A percentile compares a stretch with the other conserved stretches of the same genome.
Evolutionary conservation across 2,329 filamentous ascomycete species (phyloP).

Genomic region (Aspergillus puulaauensis): DNA sequence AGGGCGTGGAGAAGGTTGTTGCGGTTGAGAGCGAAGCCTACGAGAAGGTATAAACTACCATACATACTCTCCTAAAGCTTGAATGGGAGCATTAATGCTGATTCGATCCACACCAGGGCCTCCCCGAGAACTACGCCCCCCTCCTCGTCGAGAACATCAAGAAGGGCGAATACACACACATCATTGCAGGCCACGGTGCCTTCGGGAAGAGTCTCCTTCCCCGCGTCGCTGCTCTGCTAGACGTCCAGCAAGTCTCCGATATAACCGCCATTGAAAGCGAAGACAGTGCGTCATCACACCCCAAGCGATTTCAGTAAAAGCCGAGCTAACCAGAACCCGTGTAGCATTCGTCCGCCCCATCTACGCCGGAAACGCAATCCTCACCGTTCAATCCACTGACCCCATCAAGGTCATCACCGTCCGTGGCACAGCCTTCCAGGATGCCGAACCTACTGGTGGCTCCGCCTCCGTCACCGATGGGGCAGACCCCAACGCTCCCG

Average conservation of each 20-base stretch:
- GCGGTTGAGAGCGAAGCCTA: slow-evolving; percentile 86
- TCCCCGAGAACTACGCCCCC: slow-evolving; percentile 93
- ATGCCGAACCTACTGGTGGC: slow-evolving; percentile 68
- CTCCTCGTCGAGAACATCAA: slow-evolving; percentile 95
- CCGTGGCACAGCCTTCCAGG: slow-evolving; percentile 85
- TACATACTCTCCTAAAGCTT: no score
- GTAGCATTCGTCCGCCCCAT: slow-evolving; percentile 87
- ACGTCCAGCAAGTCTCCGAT: slow-evolving; percentile 91
- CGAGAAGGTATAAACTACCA: slow-evolving; percentile 66
- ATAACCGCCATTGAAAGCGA: slow-evolving; percentile 83
- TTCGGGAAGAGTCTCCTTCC: slow-evolving; percentile 96
- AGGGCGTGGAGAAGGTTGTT: slow-evolving; percentile 88
- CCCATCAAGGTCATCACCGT: slow-evolving; percentile 86
- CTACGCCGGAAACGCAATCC: slow-evolving; percentile 95
- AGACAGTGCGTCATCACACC: slow-evolving; percentile 59
- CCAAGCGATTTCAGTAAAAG: neutral
- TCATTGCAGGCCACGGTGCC: slow-evolving; percentile 86
- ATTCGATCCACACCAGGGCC: slow-evolving; percentile 59
- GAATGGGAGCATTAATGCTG: slow-evolving; percentile 4
- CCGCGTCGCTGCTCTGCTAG: slow-evolving; percentile 84
- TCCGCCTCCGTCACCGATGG: slow-evolving; percentile 78
- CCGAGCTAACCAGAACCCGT: neutral
- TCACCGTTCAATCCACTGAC: slow-evolving; percentile 90
- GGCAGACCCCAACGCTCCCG: slow-evolving; percentile 74
- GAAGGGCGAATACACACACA: slow-evolving; percentile 88